These are phyloP conservation scores for Desmodesmus armatus DNA, from an alignment of 139 green algal genomes.

Conservation along the genomic window DNA sequence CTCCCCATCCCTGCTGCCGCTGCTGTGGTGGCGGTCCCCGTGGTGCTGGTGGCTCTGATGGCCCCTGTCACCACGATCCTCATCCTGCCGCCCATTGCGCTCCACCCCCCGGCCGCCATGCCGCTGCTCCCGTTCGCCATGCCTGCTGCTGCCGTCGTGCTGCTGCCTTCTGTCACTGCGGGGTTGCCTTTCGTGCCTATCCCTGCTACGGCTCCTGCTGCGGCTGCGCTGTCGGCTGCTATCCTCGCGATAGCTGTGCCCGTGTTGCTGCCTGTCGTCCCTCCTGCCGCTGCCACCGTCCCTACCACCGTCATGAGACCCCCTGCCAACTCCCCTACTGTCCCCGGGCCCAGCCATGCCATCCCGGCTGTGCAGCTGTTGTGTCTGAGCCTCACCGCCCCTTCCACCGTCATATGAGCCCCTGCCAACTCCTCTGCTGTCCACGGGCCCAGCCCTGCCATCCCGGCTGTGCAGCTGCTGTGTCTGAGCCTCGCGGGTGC, in stretches of 20 bases:
- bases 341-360: neutral
- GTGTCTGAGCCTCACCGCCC: neutral
- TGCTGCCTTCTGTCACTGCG: neutral
- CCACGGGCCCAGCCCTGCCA: neutral
- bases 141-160: neutral
- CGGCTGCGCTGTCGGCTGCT: neutral
- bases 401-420: neutral
- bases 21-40: conserved; percentile 17
- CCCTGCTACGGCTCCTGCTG: conserved; percentile 32
- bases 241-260: neutral
- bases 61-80: neutral
- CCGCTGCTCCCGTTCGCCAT: too few species aligned
- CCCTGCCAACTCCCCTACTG: too few species aligned
- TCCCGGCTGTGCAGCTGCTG: neutral
- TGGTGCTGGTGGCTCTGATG: neutral
- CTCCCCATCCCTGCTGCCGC: neutral
- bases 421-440: too few species aligned
- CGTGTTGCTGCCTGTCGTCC: neutral
- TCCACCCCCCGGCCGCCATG: too few species aligned
- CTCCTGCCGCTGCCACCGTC: neutral
- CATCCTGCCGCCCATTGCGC: neutral
- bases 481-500: conserved; percentile 7
- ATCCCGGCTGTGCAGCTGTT: neutral
- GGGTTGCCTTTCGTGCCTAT: neutral
- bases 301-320: neutral